phyloP scores from a whole-genome alignment of 2,329 filamentous ascomycete species.

The Aspergillus spinulosporus region DNA sequence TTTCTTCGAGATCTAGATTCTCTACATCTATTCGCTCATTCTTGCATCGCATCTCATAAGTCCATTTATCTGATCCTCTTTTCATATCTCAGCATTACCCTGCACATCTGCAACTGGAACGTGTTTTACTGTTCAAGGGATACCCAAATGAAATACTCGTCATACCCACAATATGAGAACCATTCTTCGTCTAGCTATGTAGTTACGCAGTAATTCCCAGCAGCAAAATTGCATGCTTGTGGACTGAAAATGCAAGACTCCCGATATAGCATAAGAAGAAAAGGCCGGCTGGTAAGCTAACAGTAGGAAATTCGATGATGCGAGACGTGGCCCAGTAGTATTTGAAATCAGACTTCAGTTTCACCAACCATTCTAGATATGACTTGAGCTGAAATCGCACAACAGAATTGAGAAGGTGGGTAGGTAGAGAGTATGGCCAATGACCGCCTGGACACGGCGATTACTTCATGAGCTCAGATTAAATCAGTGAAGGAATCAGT shows the following conservation, averaged over 20 bases:
- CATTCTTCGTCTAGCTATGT: constrained; percentile 8
- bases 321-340: constrained; percentile 1
- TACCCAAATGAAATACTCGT: constrained; percentile 19
- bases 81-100: constrained; percentile 6
- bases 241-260: neutral
- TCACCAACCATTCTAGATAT: constrained; percentile 19
- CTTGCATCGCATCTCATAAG: constrained; percentile 22
- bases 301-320: constrained; percentile 4
- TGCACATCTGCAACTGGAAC: neutral
- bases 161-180: constrained; percentile 2
- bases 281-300: neutral
- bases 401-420: neutral
- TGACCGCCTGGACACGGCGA: too few relatives aligned
- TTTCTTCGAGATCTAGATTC: constrained; percentile 39
- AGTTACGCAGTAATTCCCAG: constrained; percentile 1
- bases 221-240: neutral
- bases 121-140: constrained; percentile 10
- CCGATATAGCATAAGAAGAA: neutral
- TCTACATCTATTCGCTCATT: neutral
- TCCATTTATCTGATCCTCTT: constrained; percentile 6
- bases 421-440: too few relatives aligned
- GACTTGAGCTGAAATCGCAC: constrained; percentile 7
- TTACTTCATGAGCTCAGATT: too few relatives aligned
- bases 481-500: too few relatives aligned
- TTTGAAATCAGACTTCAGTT: constrained; percentile 16